Evolutionary conservation across 2,329 filamentous ascomycete genomes (phyloP).

Genomic region (Alternaria dauci): DNA sequence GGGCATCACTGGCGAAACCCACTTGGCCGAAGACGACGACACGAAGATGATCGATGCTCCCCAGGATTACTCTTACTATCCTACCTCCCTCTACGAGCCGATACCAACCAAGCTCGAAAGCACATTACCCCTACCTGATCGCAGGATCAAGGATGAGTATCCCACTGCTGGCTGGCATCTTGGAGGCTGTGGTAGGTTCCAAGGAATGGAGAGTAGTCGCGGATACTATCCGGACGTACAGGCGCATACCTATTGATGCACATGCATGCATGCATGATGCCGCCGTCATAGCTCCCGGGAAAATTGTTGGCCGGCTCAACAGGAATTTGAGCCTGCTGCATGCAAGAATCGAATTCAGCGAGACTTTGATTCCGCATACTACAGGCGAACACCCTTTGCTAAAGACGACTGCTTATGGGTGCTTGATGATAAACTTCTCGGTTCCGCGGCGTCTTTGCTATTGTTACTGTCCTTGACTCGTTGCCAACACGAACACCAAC

Average conservation of each 20-base stretch:
- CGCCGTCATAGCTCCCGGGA: slow-evolving; percentile 19
- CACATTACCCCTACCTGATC: slow-evolving; percentile 46
- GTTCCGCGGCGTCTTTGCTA: slow-evolving; percentile 22
- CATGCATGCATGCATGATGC: not conserved
- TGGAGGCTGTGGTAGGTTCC: slow-evolving; percentile 54
- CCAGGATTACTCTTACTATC: slow-evolving; percentile 59
- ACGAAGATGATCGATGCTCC: slow-evolving; percentile 52
- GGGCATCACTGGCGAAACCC: slow-evolving; percentile 53
- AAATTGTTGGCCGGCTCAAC: slow-evolving; percentile 21
- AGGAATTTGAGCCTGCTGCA: slow-evolving; percentile 13
- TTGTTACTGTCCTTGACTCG: slow-evolving; percentile 26
- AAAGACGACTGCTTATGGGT: slow-evolving; percentile 3
- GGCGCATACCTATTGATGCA: slow-evolving; percentile 50
- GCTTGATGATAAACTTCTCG: slow-evolving; percentile 8
- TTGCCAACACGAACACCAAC: slow-evolving; percentile 23
- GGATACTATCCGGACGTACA: slow-evolving; percentile 58
- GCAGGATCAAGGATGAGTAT: slow-evolving; percentile 55
- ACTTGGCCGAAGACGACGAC: slow-evolving; percentile 50
- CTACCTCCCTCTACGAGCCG: slow-evolving; percentile 55
- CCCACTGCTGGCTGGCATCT: slow-evolving; percentile 48
- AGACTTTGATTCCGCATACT: slow-evolving; percentile 5
- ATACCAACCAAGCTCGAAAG: slow-evolving; percentile 46
- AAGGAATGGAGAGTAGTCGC: slow-evolving; percentile 57
- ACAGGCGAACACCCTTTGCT: not conserved
- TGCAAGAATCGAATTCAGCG: slow-evolving; percentile 3